Evolutionary conservation across 2,329 filamentous ascomycete species (phyloP).

Genomic region (Monilinia fructicola): DNA sequence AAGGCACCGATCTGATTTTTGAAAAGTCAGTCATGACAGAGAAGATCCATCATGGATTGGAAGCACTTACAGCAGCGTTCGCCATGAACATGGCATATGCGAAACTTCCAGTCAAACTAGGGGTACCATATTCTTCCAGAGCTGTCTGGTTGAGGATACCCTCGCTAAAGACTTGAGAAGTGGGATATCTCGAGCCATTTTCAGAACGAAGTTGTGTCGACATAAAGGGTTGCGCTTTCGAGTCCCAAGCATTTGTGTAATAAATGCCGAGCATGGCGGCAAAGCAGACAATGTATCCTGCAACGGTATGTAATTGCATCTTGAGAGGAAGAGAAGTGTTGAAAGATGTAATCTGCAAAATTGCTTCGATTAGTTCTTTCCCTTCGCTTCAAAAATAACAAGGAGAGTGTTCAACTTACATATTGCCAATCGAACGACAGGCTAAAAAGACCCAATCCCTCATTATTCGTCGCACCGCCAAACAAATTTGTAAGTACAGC

Average conservation of each 20-base stretch:
- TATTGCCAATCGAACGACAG: constrained; percentile 49
- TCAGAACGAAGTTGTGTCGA: constrained; percentile 45
- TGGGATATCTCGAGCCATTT: constrained; percentile 46
- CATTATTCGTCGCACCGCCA: constrained; percentile 48
- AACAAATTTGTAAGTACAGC: constrained; percentile 50
- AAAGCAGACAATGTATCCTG: constrained; percentile 51
- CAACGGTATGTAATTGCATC: constrained; percentile 49
- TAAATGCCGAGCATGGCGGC: constrained; percentile 49
- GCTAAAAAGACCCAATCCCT: constrained; percentile 47
- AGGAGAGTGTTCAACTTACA: constrained; percentile 40
- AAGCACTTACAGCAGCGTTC: constrained; percentile 51
- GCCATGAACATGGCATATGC: constrained; percentile 56
- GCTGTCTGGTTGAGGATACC: constrained; percentile 46
- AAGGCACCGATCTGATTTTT: constrained; percentile 53
- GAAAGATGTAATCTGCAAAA: constrained; percentile 52
- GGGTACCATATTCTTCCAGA: constrained; percentile 47
- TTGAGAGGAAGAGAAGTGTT: constrained; percentile 53
- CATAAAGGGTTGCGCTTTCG: constrained; percentile 46
- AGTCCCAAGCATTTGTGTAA: constrained; percentile 46
- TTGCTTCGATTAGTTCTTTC: constrained; percentile 18
- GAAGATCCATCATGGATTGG: fast-evolving
- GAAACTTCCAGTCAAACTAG: constrained; percentile 50
- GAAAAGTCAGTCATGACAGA: constrained; percentile 19
- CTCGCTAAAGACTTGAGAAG: constrained; percentile 43
- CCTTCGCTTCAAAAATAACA: constrained; percentile 17